Evolutionary conservation across 495 filamentous ascomycete species (phyloP).

Genomic region (Tetracladium setigerum): DNA sequence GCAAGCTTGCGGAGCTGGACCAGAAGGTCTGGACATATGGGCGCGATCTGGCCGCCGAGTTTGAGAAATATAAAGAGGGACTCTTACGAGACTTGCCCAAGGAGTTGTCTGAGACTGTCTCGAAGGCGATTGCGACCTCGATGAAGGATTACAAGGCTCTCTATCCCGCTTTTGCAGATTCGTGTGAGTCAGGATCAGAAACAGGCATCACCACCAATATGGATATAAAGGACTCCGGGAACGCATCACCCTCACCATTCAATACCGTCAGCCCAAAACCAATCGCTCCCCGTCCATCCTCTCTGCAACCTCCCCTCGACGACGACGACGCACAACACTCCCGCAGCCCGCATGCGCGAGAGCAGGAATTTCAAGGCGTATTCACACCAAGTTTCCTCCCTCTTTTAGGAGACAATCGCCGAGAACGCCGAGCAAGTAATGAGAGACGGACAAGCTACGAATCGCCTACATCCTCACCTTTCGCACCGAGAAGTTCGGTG

Average conservation of each 20-base stretch:
- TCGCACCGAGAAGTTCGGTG: constrained; percentile 10
- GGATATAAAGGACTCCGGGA: neutral
- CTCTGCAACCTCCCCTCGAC: constrained; percentile 1
- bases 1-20: constrained; percentile 43
- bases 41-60: constrained; percentile 40
- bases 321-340: constrained; percentile 13
- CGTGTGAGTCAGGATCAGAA: constrained; percentile 13
- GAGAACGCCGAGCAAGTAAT: constrained; percentile 14
- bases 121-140: constrained; percentile 33
- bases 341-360: constrained; percentile 39
- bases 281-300: constrained; percentile 28
- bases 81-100: constrained; percentile 36
- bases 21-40: constrained; percentile 41
- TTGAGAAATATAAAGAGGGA: constrained; percentile 36
- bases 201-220: constrained; percentile 3
- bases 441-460: neutral
- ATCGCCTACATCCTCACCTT: constrained; percentile 4
- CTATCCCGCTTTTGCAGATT: constrained; percentile 1
- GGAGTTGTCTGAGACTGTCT: constrained; percentile 36
- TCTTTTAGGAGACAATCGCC: constrained; percentile 36
- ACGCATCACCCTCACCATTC: neutral
- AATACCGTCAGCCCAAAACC: constrained; percentile 19
- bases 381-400: constrained; percentile 55
- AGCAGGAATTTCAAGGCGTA: constrained; percentile 49
- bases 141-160: constrained; percentile 21